Percentiles rank a stretch among this genome's conserved stretches.
Conservation (phyloP, 768 basidiomycete species). For the Lepiota subincarnata region DNA sequence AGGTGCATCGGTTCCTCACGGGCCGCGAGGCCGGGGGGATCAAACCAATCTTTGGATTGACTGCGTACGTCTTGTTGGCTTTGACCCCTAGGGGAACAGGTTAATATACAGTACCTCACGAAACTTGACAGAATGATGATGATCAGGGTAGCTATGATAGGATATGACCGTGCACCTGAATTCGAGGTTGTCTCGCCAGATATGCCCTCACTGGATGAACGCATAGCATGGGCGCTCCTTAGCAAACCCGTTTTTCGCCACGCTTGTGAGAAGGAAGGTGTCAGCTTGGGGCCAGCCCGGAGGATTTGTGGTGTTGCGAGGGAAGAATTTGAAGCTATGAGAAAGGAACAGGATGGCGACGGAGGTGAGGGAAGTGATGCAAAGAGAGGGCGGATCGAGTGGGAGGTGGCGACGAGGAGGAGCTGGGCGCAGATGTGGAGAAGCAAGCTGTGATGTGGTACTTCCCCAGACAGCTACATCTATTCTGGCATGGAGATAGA, state of each 20-base stretch:
- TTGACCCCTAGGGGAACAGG: background rate
- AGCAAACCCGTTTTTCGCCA: conserved; percentile 31
- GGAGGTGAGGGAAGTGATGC: conserved; percentile 9
- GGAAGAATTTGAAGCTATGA: conserved; percentile 13
- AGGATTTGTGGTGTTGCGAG: conserved; percentile 21
- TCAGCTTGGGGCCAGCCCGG: conserved; percentile 30
- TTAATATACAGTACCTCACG: background rate
- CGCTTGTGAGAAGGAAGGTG: conserved; percentile 35
- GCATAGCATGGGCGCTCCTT: conserved; percentile 43
- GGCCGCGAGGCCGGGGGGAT: conserved; percentile 81
- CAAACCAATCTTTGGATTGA: conserved; percentile 86
- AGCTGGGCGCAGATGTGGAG: conserved; percentile 6
- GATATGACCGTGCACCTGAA: conserved; percentile 39
- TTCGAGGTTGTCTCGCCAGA: conserved; percentile 38
- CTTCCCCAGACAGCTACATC: background rate
- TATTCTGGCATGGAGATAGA: background rate
- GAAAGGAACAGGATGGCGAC: conserved; percentile 13
- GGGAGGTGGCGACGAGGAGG: background rate
- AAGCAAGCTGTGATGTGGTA: conserved; percentile 9
- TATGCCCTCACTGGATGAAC: conserved; percentile 28
- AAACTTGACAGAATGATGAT: conserved; percentile 35
- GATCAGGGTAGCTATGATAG: conserved; percentile 41
- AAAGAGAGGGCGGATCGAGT: background rate
- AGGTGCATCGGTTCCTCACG: conserved; percentile 79
- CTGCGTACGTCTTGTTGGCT: conserved; percentile 54